Conservation (phyloP, 2,329 filamentous ascomycete genomes). For the Aspergillus hortae region DNA sequence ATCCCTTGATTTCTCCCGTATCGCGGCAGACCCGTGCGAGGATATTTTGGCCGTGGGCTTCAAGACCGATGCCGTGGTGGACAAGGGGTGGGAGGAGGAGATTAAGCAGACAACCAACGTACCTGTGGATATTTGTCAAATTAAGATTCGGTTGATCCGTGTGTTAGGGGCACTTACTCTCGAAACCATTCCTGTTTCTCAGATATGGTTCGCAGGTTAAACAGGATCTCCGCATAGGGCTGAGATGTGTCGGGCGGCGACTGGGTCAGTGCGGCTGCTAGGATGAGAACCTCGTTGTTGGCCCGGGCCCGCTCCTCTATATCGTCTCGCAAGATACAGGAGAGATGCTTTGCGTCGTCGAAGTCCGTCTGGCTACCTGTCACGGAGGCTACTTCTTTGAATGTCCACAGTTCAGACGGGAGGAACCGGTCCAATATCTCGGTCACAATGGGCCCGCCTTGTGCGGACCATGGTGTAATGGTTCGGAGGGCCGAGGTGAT, state of each 20-base stretch:
- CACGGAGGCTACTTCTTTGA: conserved; percentile 17
- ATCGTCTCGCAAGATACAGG: conserved; percentile 20
- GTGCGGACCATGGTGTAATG: conserved; percentile 18
- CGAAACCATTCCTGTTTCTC: conserved; percentile 18
- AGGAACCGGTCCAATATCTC: conserved; percentile 15
- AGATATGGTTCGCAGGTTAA: conserved; percentile 6
- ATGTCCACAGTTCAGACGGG: conserved; percentile 17
- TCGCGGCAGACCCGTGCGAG: conserved; percentile 12
- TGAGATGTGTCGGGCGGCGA: conserved; percentile 1
- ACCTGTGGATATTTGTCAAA: conserved; percentile 4
- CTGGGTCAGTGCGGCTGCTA: conserved; percentile 15
- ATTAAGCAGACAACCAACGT: conserved; percentile 10
- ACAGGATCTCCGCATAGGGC: conserved; percentile 16
- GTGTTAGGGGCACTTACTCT: neutral
- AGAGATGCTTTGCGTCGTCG: conserved; percentile 17
- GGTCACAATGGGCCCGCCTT: conserved; percentile 11
- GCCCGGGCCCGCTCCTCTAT: conserved; percentile 11
- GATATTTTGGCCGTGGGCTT: conserved; percentile 46
- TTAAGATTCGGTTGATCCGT: neutral
- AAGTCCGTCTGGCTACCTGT: conserved; percentile 17
- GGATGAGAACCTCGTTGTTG: conserved; percentile 16
- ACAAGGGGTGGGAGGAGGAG: conserved; percentile 15
- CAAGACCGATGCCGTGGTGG: conserved; percentile 17
- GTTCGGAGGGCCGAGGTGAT: conserved; percentile 20
- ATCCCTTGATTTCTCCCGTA: conserved; percentile 15